Evolutionary conservation across 345 rosid species (phyloP), one percentile per base, ranked within the genome.

Genomic region (Syzygium aromaticum): DNA sequence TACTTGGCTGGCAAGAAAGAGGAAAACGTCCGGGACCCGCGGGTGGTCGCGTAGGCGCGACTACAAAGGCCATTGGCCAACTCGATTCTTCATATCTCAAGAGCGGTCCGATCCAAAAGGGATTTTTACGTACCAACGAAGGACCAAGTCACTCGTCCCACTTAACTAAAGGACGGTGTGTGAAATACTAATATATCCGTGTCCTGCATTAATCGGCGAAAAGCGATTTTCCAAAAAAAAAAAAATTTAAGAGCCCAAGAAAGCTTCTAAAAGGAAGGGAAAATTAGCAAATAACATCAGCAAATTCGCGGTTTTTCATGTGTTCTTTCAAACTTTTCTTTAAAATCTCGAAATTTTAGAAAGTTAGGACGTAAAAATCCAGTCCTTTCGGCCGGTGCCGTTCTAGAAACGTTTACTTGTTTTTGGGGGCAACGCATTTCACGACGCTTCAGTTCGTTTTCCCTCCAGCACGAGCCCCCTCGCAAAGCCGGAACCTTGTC

Each of bases 21-120:
- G 67, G 13, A 61, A 61, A 61, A 61, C 8, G 5, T 61, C 1
- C 3, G 0, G 1, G 17, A 27, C 14, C 16, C 1, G 10, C 0
- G 3, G 43, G 43, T 16, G 78, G 6, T 67, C 6, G 43, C 12
- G 8, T 16, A 67, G 6, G 43, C 0, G 0, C 23, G 1, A 67
- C 1, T 16, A 43, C 23, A 67, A 64, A 67, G 38, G 38, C 22
- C 43, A 17, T 30, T 30, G 30, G 1, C 78, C 43, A 8, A 16
- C 43, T 30, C 1, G 7, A 67, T 30, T 8, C 78, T 30, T 30
- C 23, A 16, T 17, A 17, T 30, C 43, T 64, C 8, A 11, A 64
- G 6, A 30, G 12, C 16, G 33, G 23, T 17, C 3, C 1, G 1
- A 67, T 67, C 9, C 16, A 3, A 30, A 67, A 67, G 22, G 11